phyloP scores from a whole-genome alignment of 345 rosid genomes.

The Eutrema heterophyllum region DNA sequence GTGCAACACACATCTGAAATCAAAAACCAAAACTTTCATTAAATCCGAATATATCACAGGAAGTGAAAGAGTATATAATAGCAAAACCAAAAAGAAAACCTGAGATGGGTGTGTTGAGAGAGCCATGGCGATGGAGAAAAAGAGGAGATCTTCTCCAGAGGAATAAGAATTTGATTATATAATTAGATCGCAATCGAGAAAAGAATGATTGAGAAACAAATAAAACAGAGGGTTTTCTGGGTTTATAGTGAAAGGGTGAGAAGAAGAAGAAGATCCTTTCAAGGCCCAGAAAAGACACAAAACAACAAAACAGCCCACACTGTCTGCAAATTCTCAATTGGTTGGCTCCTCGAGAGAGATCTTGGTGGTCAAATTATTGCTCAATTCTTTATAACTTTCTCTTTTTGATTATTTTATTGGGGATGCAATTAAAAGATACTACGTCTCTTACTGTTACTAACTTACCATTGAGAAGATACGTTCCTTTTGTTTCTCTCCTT shows the following conservation, averaged over 20 bases:
- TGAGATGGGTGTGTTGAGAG: constrained; percentile 26
- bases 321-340: constrained; percentile 19
- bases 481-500: not conserved
- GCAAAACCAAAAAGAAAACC: constrained; percentile 6
- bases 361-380: constrained; percentile 9
- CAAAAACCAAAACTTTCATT: constrained; percentile 9
- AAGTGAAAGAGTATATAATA: not conserved
- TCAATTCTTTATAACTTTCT: not conserved
- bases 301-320: constrained; percentile 10
- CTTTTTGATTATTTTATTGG: not conserved
- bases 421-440: not conserved
- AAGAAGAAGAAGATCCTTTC: constrained; percentile 14
- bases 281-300: constrained; percentile 30
- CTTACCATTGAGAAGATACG: not conserved
- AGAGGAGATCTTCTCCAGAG: not conserved
- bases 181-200: not conserved
- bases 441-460: not conserved
- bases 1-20: constrained; percentile 22
- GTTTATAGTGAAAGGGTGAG: constrained; percentile 17
- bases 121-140: constrained; percentile 22
- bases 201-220: not conserved
- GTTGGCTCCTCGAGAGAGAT: constrained; percentile 22
- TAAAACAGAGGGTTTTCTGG: constrained; percentile 1
- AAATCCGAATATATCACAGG: not conserved
- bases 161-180: not conserved